Base-by-base conservation (phyloP, 2,329 filamentous ascomycete species). In the Fusarium pilosicola region DNA sequence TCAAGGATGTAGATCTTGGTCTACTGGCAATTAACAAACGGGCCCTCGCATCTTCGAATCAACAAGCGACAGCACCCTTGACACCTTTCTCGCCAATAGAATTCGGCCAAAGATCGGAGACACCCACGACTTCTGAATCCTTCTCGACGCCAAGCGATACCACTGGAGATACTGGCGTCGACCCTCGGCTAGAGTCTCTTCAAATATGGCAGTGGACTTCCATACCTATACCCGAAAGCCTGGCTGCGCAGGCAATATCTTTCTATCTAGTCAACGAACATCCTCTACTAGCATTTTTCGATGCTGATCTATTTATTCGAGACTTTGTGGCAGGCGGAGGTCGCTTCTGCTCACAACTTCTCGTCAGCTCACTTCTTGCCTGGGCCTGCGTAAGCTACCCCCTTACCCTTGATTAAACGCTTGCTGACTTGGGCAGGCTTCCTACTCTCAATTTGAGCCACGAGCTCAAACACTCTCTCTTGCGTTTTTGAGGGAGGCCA, bases 141-240 rank as follows among this genome's bases (percentile, higher is more conserved):
- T 60, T 28, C 2, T 66, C 61, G 0, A 46, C 68, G 0, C 44
- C 67, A 5, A 56, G 61, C 20, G 61, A 66, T 6, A 30, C 49
- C 2, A 38, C 39, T 3, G 61, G 60, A 8, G 61, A 62, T 12
- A 22, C 6, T 44, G 18, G 12, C 1, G 4, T 56, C 2, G 68
- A 70, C 13, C 41, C 56, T 11, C 26, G 67, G 12, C 2, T 71
- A 0, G 67, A 70, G 0, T 30, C 45, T 20, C 22, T 70, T 5
- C 51, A 44, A 22, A 54, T 71, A 34, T 55, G 67, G 55, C 49
- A 70, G n/a, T 71, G 68, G 68, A 71, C 67, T 9, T 62, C 67
- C 0, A 13, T 71, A 13, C 39, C 55, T 7, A 46, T 67, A 1
- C 41, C 34, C 1, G 56, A 71, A 20, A 28, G 22, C 5, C 17